These are phyloP conservation scores for Ceriops decandra DNA, from an alignment of 345 rosid genomes.

Conservation along the genomic window DNA sequence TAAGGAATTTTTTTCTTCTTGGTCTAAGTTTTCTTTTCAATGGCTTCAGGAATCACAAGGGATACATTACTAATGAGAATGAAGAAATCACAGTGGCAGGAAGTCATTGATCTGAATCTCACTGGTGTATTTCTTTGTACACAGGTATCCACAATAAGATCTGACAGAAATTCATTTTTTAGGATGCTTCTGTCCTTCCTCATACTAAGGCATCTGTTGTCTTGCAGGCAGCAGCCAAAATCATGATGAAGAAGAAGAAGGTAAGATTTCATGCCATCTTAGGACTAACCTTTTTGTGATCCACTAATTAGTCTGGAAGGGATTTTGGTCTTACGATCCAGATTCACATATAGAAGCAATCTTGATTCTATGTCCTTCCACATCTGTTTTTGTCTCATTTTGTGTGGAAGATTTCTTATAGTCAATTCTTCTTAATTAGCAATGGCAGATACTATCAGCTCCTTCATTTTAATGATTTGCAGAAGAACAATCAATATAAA, in stretches of 20 bases:
- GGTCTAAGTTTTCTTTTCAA: neutral
- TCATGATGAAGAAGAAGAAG: conserved; percentile 95
- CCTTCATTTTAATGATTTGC: neutral
- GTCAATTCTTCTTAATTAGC: too few species aligned
- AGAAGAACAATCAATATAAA: neutral
- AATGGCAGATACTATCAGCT: neutral
- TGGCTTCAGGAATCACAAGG: conserved; percentile 70
- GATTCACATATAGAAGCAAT: too few species aligned
- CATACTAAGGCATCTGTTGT: conserved; percentile 26
- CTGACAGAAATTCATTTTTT: conserved; percentile 5
- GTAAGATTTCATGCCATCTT: conserved; percentile 19
- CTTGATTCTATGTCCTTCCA: too few species aligned
- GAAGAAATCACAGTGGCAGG: conserved; percentile 94
- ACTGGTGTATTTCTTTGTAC: conserved; percentile 93
- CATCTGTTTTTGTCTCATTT: too few species aligned
- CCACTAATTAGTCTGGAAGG: too few species aligned
- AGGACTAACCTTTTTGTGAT: too few species aligned
- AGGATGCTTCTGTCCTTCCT: conserved; percentile 13
- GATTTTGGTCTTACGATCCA: too few species aligned
- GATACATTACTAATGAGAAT: conserved; percentile 89
- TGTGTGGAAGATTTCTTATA: too few species aligned
- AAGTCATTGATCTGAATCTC: conserved; percentile 88
- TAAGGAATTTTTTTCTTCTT: neutral
- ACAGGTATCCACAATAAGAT: conserved; percentile 51
- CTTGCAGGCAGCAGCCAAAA: conserved; percentile 88